Evolutionary conservation across 2,329 filamentous ascomycete species (phyloP), one percentile per base, ranked within the genome.

Genomic region (Periconia macrospinosa): DNA sequence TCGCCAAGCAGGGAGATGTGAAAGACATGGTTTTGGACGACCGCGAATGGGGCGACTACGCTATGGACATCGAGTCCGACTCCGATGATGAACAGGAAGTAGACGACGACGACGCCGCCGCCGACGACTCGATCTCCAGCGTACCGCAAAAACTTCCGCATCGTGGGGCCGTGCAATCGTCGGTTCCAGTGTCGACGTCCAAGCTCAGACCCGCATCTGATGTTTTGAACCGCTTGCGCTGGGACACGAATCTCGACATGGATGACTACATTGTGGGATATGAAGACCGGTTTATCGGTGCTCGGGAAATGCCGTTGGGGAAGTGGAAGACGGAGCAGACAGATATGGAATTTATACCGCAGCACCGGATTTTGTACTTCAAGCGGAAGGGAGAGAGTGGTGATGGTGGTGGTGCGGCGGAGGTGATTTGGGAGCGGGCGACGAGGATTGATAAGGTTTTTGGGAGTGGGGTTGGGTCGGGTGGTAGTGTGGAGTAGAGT

Each of bases 281-380:
- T 54, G 69, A 79, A 19, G 81, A 85, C 61, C 75, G 81, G 10
- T 84, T 84, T 50, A 61, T 77, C 11, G 80, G 79, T 0, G 71
- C 77, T 18, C 72, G 77, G 52, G 81, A 83, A 66, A 75, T 76
- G 11, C 61, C 69, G 9, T 66, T 83, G 2, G 73, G 75, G 44
- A 73, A 70, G n/a, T 84, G 81, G 81, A 80, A 81, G 60, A 77
- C 72, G 17, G 80, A 82, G 45, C 75, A 77, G 30, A 83, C 81
- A 10, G 74, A 83, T 27, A 80, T 83, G 54, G 81, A 84, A 45
- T 84, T 83, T 52, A 82, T 84, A 52, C 82, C 82, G 2, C 76
- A 79, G 57, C 81, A 84, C 67, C 75, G 81, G 2, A 78, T 84
- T 17, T 54, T 80, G 50, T 79, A 81, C 55, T 79, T 83, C 58